A percentile compares a stretch with the other conserved stretches of the same genome.
These are phyloP conservation scores for Reticulascus tulasneorum DNA, from an alignment of 2,329 filamentous ascomycete species.

Conservation along the genomic window DNA sequence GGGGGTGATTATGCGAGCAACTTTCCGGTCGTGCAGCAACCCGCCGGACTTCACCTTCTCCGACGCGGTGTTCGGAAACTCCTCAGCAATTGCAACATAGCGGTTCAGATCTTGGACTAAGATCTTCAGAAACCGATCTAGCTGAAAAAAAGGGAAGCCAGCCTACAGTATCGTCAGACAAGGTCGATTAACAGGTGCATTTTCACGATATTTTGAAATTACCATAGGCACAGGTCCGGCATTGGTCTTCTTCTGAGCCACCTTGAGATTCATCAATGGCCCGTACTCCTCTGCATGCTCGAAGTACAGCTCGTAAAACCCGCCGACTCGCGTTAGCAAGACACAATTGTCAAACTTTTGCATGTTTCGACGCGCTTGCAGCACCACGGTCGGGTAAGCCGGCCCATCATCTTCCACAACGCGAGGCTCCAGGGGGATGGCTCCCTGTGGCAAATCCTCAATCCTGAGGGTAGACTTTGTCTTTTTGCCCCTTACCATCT, in stretches of 20 bases:
- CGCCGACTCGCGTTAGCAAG: constrained; percentile 83
- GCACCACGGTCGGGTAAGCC: constrained; percentile 79
- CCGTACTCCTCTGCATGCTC: constrained; percentile 89
- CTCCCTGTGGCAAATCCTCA: constrained; percentile 54
- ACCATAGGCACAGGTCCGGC: constrained; percentile 84
- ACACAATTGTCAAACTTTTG: constrained; percentile 87
- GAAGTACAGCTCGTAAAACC: constrained; percentile 98
- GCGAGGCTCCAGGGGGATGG: constrained; percentile 32
- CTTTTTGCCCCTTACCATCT: constrained; percentile 54
- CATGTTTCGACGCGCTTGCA: constrained; percentile 87
- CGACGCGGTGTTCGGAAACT: constrained; percentile 72
- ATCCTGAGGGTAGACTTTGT: constrained; percentile 50
- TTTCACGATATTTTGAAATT: constrained; percentile 20
- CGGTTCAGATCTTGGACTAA: constrained; percentile 87
- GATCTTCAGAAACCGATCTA: constrained; percentile 89
- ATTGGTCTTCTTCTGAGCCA: constrained; percentile 70
- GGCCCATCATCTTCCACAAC: constrained; percentile 43
- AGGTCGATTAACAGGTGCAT: background rate
- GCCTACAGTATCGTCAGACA: constrained; percentile 47
- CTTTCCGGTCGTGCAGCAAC: constrained; percentile 76
- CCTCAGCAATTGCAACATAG: constrained; percentile 91
- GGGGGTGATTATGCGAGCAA: constrained; percentile 85
- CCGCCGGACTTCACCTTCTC: constrained; percentile 72
- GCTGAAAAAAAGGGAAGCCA: constrained; percentile 88
- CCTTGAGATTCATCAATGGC: constrained; percentile 81